A percentile compares a stretch with the other conserved stretches of the same genome.
These are phyloP conservation scores for Volvox reticuliferus DNA, from an alignment of 139 green algal genomes.

Conservation along the genomic window DNA sequence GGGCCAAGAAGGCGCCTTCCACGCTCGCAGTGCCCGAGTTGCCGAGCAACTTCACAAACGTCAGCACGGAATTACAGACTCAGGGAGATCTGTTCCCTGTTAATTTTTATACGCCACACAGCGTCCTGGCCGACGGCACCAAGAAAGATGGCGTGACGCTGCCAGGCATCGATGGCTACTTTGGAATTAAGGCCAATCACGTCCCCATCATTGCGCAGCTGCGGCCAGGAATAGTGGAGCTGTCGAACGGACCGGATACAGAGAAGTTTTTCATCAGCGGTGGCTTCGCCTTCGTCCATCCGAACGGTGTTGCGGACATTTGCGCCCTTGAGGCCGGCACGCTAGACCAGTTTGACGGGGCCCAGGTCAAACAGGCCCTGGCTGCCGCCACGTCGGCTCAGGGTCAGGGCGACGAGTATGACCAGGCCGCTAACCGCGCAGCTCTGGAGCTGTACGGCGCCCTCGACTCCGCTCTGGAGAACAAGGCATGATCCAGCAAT, in stretches of 20 bases:
- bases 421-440: slow-evolving; percentile 65
- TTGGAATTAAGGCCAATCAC: slow-evolving; percentile 76
- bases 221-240: slow-evolving; percentile 67
- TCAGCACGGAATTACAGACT: slow-evolving; percentile 45
- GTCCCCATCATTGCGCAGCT: slow-evolving; percentile 76
- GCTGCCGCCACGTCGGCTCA: slow-evolving; percentile 41
- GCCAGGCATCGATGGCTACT: slow-evolving; percentile 71
- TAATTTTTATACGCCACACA: slow-evolving; percentile 73
- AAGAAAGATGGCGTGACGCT: slow-evolving; percentile 73
- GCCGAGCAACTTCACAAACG: slow-evolving; percentile 60
- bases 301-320: slow-evolving; percentile 70
- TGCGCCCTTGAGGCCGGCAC: slow-evolving; percentile 68
- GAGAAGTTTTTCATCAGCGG: slow-evolving; percentile 75
- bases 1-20: slow-evolving; percentile 60
- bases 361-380: slow-evolving; percentile 68
- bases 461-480: slow-evolving; percentile 67
- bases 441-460: slow-evolving; percentile 68
- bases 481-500: slow-evolving; percentile 55
- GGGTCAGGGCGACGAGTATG: slow-evolving; percentile 67
- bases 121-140: slow-evolving; percentile 51
- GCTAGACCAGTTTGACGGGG: slow-evolving; percentile 66
- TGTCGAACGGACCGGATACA: slow-evolving; percentile 61
- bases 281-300: slow-evolving; percentile 75
- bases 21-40: slow-evolving; percentile 63
- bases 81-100: slow-evolving; percentile 70